Percentiles rank a stretch among this genome's conserved stretches.
Conservation (phyloP, 257 asterid genomes). For the Galeopsis tetrahit region DNA sequence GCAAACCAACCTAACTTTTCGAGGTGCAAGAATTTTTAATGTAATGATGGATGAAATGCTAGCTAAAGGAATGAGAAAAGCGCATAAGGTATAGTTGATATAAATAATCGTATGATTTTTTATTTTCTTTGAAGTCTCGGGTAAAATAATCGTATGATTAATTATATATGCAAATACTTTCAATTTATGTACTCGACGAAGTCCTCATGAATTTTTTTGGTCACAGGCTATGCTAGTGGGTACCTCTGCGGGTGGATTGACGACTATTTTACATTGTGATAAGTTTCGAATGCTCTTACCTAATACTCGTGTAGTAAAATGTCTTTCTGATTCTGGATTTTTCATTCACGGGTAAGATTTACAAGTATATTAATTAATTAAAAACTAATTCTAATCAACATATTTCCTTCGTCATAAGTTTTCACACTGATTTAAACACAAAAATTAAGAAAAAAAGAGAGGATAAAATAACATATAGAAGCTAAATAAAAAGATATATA, state of each 20-base stretch:
- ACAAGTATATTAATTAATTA: neutral
- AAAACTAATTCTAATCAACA: too few relatives aligned
- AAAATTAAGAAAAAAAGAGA: too few relatives aligned
- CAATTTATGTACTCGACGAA: neutral
- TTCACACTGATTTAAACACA: neutral
- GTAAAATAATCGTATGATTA: too few relatives aligned
- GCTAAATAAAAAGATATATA: too few relatives aligned
- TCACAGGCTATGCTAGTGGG: slow-evolving; percentile 46
- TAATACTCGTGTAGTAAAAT: slow-evolving; percentile 29
- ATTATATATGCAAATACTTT: neutral
- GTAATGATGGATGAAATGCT: slow-evolving; percentile 37
- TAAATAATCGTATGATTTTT: too few relatives aligned
- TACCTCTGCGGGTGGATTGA: slow-evolving; percentile 52
- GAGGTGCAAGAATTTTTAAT: slow-evolving; percentile 41
- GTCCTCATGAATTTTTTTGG: neutral
- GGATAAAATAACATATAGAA: too few relatives aligned
- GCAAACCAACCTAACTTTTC: slow-evolving; percentile 27
- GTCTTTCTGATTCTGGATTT: slow-evolving; percentile 53
- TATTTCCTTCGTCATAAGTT: too few relatives aligned
- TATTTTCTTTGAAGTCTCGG: too few relatives aligned
- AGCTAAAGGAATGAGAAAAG: slow-evolving; percentile 40
- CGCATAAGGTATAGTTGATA: slow-evolving; percentile 28
- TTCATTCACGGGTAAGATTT: slow-evolving; percentile 41
- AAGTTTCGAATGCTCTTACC: slow-evolving; percentile 37
- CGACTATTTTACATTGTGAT: slow-evolving; percentile 48